Evolutionary conservation across 2,329 filamentous ascomycete genomes (phyloP), one percentile per base, ranked within the genome.

Genomic region (Verticillium nubilum): DNA sequence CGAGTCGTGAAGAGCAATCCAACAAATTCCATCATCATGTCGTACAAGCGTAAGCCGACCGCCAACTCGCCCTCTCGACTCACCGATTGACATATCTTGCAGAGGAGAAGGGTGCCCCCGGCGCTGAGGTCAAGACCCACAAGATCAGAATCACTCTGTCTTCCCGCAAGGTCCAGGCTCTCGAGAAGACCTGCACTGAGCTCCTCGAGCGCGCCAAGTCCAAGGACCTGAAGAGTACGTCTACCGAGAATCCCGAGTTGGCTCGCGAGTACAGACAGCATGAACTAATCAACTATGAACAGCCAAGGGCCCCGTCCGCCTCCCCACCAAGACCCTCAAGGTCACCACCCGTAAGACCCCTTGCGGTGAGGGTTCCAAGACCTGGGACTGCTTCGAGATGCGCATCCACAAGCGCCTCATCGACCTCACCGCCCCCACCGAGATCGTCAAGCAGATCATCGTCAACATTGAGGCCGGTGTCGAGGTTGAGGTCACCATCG

Each of bases 351-450:
- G 95, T 76, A 99, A 99, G 90, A 98, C 95, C 68, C 95, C 95
- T 78, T 37, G 91, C 83, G 95, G 95, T 90, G 95, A 99, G 88
- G 95, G 95, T 83, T 96, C 90, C 81, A 99, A 99, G 92, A 99
- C 95, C 76, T 99, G 95, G 95, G 95, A 98, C 79, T 88, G 86
- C 80, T 99, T 85, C 81, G 94, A 99, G 89, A 96, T 99, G 92
- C 90, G 94, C 83, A 96, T 97, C 78, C 92, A 97, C 88, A 97
- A 97, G 90, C 90, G 93, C 72, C 86, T 97, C 75, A 97, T 97
- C 76, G 93, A 97, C 80, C 85, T 99, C 69, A 93, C 96, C 82
- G 95, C 95, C 72, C 95, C 95, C 65, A 99, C 95, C 74, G 95
- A 99, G 87, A 89, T 94, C 68, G 91, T 96, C 83, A 96, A 96